Conservation (phyloP, 352 stramenopile genomes). For the Phytophthora citricola region DNA sequence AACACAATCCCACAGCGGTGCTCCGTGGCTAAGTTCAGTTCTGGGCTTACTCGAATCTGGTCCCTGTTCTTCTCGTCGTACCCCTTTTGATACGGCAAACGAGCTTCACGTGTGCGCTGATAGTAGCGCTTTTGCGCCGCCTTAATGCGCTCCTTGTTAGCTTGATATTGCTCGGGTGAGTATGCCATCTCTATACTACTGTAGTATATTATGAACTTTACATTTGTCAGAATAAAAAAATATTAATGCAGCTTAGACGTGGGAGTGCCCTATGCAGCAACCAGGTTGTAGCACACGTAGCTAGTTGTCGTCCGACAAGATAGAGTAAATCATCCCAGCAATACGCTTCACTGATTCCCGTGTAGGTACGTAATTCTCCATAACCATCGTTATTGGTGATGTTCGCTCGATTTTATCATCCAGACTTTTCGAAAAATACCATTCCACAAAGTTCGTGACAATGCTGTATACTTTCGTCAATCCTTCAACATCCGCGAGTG, state of each 20-base stretch:
- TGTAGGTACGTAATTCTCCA: conserved; percentile 14
- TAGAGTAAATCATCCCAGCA: conserved; percentile 19
- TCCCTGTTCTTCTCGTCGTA: too few relatives aligned
- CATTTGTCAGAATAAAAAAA: too few relatives aligned
- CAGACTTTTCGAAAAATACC: conserved; percentile 35
- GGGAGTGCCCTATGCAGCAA: neutral
- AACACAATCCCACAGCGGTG: conserved; percentile 90
- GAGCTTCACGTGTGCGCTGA: too few relatives aligned
- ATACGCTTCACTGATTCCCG: conserved; percentile 20
- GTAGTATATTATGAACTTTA: too few relatives aligned
- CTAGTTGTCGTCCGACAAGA: conserved; percentile 17
- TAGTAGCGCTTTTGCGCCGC: too few relatives aligned
- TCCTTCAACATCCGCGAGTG: conserved; percentile 38
- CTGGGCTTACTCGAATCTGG: too few relatives aligned
- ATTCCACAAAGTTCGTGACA: conserved; percentile 41
- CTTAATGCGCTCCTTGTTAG: too few relatives aligned
- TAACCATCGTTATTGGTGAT: conserved; percentile 6
- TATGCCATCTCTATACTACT: too few relatives aligned
- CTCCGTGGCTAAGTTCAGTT: conserved; percentile 58
- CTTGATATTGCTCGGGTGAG: too few relatives aligned
- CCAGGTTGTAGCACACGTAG: conserved; percentile 9
- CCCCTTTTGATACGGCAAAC: too few relatives aligned
- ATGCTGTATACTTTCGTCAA: conserved; percentile 35
- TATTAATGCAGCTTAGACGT: too few relatives aligned
- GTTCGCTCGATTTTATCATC: conserved; percentile 24